Conservation (phyloP, 495 filamentous ascomycete genomes). For the Glarea lozoyensis region DNA sequence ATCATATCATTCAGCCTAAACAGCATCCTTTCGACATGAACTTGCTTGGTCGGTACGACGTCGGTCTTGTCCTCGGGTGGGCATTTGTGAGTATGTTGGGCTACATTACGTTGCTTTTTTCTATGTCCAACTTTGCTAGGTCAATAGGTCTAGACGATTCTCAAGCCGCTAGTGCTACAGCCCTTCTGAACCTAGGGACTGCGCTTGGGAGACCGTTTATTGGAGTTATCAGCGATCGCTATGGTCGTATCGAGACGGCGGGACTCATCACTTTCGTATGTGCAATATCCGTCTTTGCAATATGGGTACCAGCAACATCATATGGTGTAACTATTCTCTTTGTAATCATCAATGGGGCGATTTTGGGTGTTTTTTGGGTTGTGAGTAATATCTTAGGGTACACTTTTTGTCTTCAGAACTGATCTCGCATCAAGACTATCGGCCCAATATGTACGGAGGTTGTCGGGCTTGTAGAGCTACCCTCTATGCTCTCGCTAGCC, state of each 20-base stretch:
- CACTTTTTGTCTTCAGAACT: not conserved
- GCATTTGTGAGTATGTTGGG: conserved; percentile 63
- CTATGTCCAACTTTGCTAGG: conserved; percentile 58
- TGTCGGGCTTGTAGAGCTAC: conserved; percentile 62
- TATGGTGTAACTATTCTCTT: conserved; percentile 61
- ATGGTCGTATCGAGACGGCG: conserved; percentile 63
- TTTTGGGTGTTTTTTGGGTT: conserved; percentile 66
- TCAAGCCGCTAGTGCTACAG: conserved; percentile 63
- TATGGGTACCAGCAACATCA: conserved; percentile 59
- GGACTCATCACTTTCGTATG: conserved; percentile 48
- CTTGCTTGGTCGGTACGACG: conserved; percentile 52
- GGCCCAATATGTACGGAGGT: conserved; percentile 68
- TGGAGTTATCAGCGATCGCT: conserved; percentile 55
- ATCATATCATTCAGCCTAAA: conserved; percentile 53
- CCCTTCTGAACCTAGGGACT: conserved; percentile 60
- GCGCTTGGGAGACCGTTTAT: conserved; percentile 55
- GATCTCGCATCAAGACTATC: conserved; percentile 30
- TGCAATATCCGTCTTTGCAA: conserved; percentile 50
- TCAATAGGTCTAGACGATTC: conserved; percentile 52
- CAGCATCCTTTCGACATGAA: conserved; percentile 54
- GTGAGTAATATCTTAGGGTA: conserved; percentile 2
- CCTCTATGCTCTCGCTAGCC: conserved; percentile 58
- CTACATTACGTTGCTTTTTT: conserved; percentile 65
- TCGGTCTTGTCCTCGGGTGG: conserved; percentile 58
- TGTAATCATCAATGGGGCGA: conserved; percentile 53